These are phyloP conservation scores for Aphanomyces stellatus DNA, from an alignment of 352 stramenopile species.

Conservation along the genomic window DNA sequence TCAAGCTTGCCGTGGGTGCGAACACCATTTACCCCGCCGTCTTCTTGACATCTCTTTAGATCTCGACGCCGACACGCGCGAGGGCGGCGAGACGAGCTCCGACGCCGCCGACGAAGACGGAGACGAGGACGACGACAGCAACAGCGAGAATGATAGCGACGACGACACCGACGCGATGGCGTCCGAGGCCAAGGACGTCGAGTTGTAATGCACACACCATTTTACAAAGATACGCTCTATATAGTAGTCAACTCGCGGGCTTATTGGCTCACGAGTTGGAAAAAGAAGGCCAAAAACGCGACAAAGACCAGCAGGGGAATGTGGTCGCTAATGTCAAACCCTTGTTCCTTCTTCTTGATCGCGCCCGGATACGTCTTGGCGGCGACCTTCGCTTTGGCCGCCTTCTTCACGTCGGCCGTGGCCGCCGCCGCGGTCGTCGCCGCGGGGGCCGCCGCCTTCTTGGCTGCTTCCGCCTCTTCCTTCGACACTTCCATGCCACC, in stretches of 20 bases:
- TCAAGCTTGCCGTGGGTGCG: slow-evolving; percentile 18
- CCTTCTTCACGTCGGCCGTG: background rate
- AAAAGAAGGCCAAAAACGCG: slow-evolving; percentile 18
- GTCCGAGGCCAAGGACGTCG: slow-evolving; percentile 11
- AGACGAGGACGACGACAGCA: background rate
- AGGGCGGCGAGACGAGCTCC: too few species aligned
- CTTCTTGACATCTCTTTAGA: too few species aligned
- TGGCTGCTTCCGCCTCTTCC: background rate
- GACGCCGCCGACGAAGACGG: too few species aligned
- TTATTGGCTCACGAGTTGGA: slow-evolving; percentile 20
- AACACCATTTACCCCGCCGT: background rate
- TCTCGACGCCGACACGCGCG: too few species aligned
- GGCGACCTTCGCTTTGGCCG: too few species aligned
- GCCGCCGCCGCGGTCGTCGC: background rate
- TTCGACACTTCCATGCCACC: background rate
- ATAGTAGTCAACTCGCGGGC: background rate
- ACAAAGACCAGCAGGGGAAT: slow-evolving; percentile 19
- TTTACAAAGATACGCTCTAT: background rate
- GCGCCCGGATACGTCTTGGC: slow-evolving; percentile 19
- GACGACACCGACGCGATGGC: background rate
- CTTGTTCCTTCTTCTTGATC: slow-evolving; percentile 7
- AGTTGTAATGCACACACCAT: slow-evolving; percentile 11
- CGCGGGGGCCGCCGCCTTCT: background rate
- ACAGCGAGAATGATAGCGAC: background rate
- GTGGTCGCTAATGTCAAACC: slow-evolving; percentile 7